Conservation (phyloP, 2,329 filamentous ascomycete genomes). For the Claviceps pazoutovae region DNA sequence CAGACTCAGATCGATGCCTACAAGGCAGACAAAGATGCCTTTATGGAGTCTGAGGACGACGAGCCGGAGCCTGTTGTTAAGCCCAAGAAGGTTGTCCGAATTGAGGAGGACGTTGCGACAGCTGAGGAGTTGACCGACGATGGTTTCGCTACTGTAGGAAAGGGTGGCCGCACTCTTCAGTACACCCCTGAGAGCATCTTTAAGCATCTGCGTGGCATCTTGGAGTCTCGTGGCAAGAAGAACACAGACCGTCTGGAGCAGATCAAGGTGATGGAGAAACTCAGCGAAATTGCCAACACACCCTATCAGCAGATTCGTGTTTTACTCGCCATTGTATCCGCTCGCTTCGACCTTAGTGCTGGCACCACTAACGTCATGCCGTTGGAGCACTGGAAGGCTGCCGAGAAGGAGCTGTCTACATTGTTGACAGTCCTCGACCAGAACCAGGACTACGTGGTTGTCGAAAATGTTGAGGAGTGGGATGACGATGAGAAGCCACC, state of each 20-base stretch:
- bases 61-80: slow-evolving; percentile 46
- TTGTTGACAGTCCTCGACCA: slow-evolving; percentile 68
- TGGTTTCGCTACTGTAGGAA: slow-evolving; percentile 79
- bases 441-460: slow-evolving; percentile 68
- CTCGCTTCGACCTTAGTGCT: slow-evolving; percentile 82
- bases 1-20: slow-evolving; percentile 77
- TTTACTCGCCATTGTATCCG: slow-evolving; percentile 79
- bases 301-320: slow-evolving; percentile 93
- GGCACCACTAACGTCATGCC: slow-evolving; percentile 72
- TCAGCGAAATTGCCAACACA: slow-evolving; percentile 73
- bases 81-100: slow-evolving; percentile 19
- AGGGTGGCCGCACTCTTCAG: slow-evolving; percentile 74
- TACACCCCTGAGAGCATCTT: slow-evolving; percentile 97
- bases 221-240: slow-evolving; percentile 96
- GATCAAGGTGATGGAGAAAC: slow-evolving; percentile 94
- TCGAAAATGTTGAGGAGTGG: slow-evolving; percentile 94
- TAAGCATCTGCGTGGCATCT: slow-evolving; percentile 84
- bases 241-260: slow-evolving; percentile 93
- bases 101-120: slow-evolving; percentile 32
- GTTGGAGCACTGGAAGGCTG: slow-evolving; percentile 91
- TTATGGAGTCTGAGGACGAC: slow-evolving; percentile 74
- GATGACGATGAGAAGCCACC: slow-evolving; percentile 96
- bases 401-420: slow-evolving; percentile 69
- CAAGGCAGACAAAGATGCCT: slow-evolving; percentile 70
- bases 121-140: slow-evolving; percentile 56